Conservation (phyloP, 805 yeast genomes). For the Hanseniaspora lindneri region DNA sequence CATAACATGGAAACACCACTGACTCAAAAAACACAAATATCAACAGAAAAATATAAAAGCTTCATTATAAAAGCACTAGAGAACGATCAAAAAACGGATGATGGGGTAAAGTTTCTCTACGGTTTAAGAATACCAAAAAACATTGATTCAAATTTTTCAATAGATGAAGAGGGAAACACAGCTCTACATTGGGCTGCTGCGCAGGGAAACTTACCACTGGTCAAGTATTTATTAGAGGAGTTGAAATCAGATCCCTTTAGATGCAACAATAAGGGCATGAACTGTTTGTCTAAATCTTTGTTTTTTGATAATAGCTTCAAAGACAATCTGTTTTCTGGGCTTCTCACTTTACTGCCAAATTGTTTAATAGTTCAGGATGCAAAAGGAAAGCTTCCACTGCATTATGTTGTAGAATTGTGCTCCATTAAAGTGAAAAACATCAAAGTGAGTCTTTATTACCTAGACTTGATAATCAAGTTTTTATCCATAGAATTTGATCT, state of each 20-base stretch:
- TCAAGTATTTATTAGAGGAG: slow-evolving; percentile 42
- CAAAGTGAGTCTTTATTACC: slow-evolving; percentile 43
- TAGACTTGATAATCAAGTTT: slow-evolving; percentile 38
- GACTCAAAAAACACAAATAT: slow-evolving; percentile 9
- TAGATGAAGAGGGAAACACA: slow-evolving; percentile 73
- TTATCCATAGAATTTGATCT: slow-evolving; percentile 23
- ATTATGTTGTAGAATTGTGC: slow-evolving; percentile 49
- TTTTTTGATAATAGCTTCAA: slow-evolving; percentile 65
- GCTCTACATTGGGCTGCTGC: slow-evolving; percentile 81
- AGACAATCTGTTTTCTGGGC: slow-evolving; percentile 44
- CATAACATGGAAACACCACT: not conserved
- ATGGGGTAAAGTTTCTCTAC: slow-evolving; percentile 33
- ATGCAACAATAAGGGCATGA: slow-evolving; percentile 48
- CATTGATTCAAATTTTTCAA: slow-evolving; percentile 52
- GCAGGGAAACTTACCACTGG: slow-evolving; percentile 52
- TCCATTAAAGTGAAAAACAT: slow-evolving; percentile 38
- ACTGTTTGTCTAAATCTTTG: slow-evolving; percentile 55
- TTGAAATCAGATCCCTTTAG: slow-evolving; percentile 51
- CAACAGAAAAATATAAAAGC: slow-evolving; percentile 25
- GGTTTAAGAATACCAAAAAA: slow-evolving; percentile 35
- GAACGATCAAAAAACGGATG: slow-evolving; percentile 25
- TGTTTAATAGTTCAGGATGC: slow-evolving; percentile 62
- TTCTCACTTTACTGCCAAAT: slow-evolving; percentile 48
- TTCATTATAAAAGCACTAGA: slow-evolving; percentile 27
- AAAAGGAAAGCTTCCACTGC: slow-evolving; percentile 62